Conservation (phyloP, 148 eudicot genomes). For the Bassia scoparia region DNA sequence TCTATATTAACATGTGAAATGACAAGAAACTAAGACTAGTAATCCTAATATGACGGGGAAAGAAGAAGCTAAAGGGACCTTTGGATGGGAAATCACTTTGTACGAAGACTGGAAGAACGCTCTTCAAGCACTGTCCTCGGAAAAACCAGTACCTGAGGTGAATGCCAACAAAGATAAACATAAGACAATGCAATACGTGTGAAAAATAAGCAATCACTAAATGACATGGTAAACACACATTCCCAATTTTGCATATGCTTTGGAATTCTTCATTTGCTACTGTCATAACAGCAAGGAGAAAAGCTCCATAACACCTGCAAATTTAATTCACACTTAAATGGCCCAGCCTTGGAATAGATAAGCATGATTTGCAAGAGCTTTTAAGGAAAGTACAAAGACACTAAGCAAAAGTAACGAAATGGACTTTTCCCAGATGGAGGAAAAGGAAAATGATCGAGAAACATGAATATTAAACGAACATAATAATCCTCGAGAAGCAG, state of each 20-base stretch:
- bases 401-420: neutral
- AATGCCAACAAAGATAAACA: conserved; percentile 28
- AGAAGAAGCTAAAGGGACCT: conserved; percentile 40
- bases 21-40: neutral
- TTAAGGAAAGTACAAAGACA: neutral
- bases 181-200: conserved; percentile 5
- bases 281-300: conserved; percentile 97
- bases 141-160: conserved; percentile 77
- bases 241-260: conserved; percentile 96
- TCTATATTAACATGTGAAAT: conserved; percentile 15
- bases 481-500: neutral
- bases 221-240: conserved; percentile 2
- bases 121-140: conserved; percentile 76
- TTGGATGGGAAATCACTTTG: conserved; percentile 74
- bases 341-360: neutral
- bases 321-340: conserved; percentile 9
- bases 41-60: neutral
- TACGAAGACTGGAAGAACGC: conserved; percentile 74
- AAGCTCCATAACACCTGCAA: conserved; percentile 88
- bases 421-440: neutral
- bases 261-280: conserved; percentile 79
- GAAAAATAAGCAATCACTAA: conserved; percentile 3
- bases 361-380: neutral
- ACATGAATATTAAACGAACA: neutral
- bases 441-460: neutral